Conservation (phyloP, 768 basidiomycete genomes). For the Neoboletus subvelutipes region DNA sequence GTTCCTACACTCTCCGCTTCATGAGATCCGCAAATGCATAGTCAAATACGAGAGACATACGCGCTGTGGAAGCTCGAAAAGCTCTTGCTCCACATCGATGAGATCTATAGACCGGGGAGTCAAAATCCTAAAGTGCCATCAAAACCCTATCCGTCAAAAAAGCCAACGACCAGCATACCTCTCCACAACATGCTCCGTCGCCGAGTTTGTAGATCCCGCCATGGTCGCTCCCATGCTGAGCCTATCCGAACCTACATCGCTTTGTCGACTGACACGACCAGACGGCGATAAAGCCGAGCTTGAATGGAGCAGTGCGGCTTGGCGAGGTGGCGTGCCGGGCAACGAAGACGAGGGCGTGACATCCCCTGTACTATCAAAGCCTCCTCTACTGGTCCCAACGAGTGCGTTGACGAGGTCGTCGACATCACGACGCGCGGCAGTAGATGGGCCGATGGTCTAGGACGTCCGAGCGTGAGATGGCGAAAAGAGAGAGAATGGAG, state of each 20-base stretch:
- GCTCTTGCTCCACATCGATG: conserved; percentile 86
- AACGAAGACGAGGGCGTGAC: conserved; percentile 70
- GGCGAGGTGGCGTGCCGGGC: conserved; percentile 64
- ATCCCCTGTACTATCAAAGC: conserved; percentile 55
- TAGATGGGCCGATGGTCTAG: conserved; percentile 42
- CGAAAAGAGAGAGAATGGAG: neutral
- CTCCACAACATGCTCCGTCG: conserved; percentile 68
- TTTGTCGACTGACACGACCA: conserved; percentile 68
- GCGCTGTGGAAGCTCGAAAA: conserved; percentile 88
- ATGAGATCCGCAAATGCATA: neutral
- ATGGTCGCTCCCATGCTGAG: conserved; percentile 45
- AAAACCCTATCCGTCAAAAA: neutral
- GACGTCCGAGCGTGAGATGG: neutral
- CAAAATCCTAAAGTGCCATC: conserved; percentile 46
- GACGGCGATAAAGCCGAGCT: conserved; percentile 43
- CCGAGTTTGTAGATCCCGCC: conserved; percentile 49
- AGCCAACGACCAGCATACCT: conserved; percentile 44
- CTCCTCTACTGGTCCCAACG: conserved; percentile 46
- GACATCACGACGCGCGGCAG: conserved; percentile 53
- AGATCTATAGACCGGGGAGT: conserved; percentile 70
- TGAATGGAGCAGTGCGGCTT: conserved; percentile 37
- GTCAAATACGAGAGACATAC: conserved; percentile 38
- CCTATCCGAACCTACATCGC: conserved; percentile 57
- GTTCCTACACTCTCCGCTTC: conserved; percentile 48
- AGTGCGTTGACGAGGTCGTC: conserved; percentile 67